phyloP scores from a whole-genome alignment of 352 stramenopile genomes.

The Phytophthora palmivora region DNA sequence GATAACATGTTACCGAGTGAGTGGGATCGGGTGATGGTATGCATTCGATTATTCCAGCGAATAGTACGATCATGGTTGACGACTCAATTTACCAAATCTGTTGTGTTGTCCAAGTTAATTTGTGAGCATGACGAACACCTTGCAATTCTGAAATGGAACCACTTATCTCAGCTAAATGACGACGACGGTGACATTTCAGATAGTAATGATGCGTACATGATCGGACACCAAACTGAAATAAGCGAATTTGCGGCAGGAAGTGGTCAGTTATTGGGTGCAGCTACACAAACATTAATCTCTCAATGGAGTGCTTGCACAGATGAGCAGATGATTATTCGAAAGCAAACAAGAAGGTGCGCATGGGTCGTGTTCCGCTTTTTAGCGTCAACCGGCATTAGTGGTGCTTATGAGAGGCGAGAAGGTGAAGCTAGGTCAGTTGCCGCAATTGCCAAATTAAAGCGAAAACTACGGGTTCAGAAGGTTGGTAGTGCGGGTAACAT shows the following conservation, averaged over 20 bases:
- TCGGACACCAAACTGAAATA: conserved; percentile 8
- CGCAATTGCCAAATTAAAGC: conserved; percentile 72
- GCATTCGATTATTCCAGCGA: conserved; percentile 48
- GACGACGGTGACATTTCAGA: conserved; percentile 44
- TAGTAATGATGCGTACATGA: conserved; percentile 30
- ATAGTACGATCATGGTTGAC: conserved; percentile 41
- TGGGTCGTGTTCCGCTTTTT: conserved; percentile 89
- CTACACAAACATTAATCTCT: conserved; percentile 39
- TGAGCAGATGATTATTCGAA: conserved; percentile 72
- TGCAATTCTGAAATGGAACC: conserved; percentile 36
- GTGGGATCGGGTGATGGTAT: conserved; percentile 42
- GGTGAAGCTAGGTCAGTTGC: conserved; percentile 74
- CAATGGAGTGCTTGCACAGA: conserved; percentile 66
- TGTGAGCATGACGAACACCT: conserved; percentile 52
- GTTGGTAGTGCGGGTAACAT: conserved; percentile 24
- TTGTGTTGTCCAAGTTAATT: conserved; percentile 46
- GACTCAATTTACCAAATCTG: conserved; percentile 29
- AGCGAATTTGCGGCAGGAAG: not conserved
- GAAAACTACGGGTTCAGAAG: conserved; percentile 71
- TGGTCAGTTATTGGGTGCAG: conserved; percentile 8
- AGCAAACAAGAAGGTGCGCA: conserved; percentile 71
- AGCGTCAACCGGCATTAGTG: conserved; percentile 72
- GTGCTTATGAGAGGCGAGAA: conserved; percentile 72
- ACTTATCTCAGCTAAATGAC: conserved; percentile 28
- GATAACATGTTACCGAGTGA: conserved; percentile 36